Evolutionary conservation across 805 yeast species (phyloP).

Genomic region (Maudiozyma barnettii): DNA sequence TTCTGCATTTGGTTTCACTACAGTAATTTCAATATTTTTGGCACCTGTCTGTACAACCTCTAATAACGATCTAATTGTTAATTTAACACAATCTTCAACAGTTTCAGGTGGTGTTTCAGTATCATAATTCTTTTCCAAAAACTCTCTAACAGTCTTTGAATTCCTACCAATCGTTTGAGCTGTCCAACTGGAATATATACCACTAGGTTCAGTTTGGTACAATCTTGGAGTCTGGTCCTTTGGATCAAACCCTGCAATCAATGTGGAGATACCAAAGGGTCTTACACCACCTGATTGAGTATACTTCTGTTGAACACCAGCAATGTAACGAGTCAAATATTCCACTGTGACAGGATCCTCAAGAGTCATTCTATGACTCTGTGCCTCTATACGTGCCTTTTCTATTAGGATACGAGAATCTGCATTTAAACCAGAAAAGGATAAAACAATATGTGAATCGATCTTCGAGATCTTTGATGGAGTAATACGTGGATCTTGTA

Average conservation of each 20-base stretch:
- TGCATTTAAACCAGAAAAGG: conserved; percentile 97
- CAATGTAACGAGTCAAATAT: conserved; percentile 85
- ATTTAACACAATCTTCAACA: conserved; percentile 63
- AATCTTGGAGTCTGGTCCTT: conserved; percentile 65
- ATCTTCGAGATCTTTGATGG: conserved; percentile 89
- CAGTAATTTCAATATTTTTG: conserved; percentile 85
- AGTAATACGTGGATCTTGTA: conserved; percentile 93
- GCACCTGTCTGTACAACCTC: conserved; percentile 99
- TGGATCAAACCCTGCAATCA: conserved; percentile 92
- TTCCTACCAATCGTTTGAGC: conserved; percentile 96
- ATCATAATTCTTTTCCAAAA: conserved; percentile 78
- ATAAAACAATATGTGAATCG: conserved; percentile 82
- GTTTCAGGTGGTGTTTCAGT: conserved; percentile 43
- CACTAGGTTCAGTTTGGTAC: conserved; percentile 95
- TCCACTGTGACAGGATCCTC: conserved; percentile 92
- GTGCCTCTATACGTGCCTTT: conserved; percentile 94
- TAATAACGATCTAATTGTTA: conserved; percentile 76
- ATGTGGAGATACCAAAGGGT: conserved; percentile 93
- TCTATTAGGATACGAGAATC: conserved; percentile 93
- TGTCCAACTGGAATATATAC: conserved; percentile 95
- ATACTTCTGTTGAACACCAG: conserved; percentile 95
- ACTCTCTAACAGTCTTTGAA: conserved; percentile 89
- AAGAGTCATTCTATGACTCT: conserved; percentile 83
- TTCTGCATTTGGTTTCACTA: conserved; percentile 61
- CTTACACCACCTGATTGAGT: conserved; percentile 98